phyloP scores from a whole-genome alignment of 371 early-diverging fungal species.

The Coemansia linderi region DNA sequence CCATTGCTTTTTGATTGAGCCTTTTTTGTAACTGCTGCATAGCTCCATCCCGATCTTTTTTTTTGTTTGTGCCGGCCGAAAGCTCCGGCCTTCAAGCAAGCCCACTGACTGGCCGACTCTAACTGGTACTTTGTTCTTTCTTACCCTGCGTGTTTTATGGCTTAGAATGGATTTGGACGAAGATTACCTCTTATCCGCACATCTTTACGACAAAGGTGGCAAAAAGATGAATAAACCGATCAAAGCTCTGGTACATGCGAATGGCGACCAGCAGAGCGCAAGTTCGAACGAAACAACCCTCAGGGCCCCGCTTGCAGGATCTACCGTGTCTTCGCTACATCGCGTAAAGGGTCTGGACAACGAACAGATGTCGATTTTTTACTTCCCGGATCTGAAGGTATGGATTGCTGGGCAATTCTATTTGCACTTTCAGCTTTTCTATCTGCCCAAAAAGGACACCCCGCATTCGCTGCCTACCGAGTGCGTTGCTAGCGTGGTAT shows the following conservation, averaged over 20 bases:
- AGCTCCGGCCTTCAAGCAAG: neutral
- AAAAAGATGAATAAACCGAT: too few species aligned
- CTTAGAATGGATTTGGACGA: neutral
- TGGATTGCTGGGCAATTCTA: conserved; percentile 19
- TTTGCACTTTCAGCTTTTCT: conserved; percentile 31
- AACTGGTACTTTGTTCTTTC: neutral
- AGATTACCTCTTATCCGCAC: neutral
- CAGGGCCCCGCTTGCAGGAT: neutral
- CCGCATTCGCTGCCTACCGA: neutral
- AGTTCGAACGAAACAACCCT: too few species aligned
- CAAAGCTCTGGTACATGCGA: neutral
- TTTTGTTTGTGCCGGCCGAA: neutral
- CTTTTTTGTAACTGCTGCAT: neutral
- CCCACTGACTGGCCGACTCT: neutral
- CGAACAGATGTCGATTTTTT: conserved; percentile 18
- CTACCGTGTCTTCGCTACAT: neutral
- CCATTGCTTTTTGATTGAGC: neutral
- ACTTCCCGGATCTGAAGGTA: conserved; percentile 35
- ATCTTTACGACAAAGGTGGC: neutral
- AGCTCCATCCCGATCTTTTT: neutral
- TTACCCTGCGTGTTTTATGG: neutral
- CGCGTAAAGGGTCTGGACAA: conserved; percentile 20
- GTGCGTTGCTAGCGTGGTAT: conserved; percentile 21
- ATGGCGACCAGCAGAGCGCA: neutral
- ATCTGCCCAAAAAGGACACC: conserved; percentile 9